Evolutionary conservation across 2,329 filamentous ascomycete species (phyloP).

Genomic region (Aaosphaeria pasadenensis): DNA sequence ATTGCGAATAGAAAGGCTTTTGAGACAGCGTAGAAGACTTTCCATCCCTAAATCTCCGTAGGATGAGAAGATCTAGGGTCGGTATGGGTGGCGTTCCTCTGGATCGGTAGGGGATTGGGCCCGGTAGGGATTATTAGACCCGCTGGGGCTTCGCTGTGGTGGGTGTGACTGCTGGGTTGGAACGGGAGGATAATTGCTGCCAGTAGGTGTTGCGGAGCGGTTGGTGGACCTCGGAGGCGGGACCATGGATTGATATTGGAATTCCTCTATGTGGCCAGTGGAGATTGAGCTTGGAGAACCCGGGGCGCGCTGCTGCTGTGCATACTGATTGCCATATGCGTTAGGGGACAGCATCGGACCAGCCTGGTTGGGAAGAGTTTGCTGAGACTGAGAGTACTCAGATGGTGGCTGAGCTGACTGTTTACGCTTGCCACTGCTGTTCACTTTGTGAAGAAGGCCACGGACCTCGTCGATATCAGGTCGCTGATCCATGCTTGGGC

Average conservation of each 20-base stretch:
- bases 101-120: conserved; percentile 1
- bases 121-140: conserved; percentile 15
- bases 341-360: conserved; percentile 24
- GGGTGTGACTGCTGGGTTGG: conserved; percentile 2
- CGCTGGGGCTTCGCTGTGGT: conserved; percentile 1
- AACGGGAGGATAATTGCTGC: conserved; percentile 3
- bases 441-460: conserved; percentile 43
- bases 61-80: conserved; percentile 1
- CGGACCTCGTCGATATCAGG: conserved; percentile 47
- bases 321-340: conserved; percentile 13
- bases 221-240: conserved; percentile 22
- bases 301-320: conserved; percentile 19
- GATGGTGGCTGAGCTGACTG: conserved; percentile 4
- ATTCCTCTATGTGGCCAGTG: conserved; percentile 31
- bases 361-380: conserved; percentile 3
- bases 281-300: conserved; percentile 30
- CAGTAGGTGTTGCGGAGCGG: conserved; percentile 1
- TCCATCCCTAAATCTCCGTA: too few relatives aligned
- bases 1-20: too few relatives aligned
- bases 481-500: conserved; percentile 40
- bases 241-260: conserved; percentile 29
- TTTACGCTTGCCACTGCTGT: conserved; percentile 44
- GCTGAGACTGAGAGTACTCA: neutral
- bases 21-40: too few relatives aligned
- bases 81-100: conserved; percentile 5